phyloP scores from a whole-genome alignment of 441 rosid species.

The Sinapis alba region DNA sequence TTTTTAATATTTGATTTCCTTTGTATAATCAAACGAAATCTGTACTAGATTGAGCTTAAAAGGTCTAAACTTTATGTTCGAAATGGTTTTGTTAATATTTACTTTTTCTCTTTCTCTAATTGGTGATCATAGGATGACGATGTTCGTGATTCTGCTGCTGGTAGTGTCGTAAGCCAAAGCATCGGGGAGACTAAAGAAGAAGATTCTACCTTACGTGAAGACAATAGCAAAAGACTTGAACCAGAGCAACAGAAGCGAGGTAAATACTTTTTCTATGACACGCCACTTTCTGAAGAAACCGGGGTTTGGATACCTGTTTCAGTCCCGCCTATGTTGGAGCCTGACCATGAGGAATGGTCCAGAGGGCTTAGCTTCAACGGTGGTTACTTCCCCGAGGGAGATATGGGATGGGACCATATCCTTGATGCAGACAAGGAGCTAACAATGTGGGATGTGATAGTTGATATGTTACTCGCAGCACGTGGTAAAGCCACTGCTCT shows the following conservation, averaged over 20 bases:
- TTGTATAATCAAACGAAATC: background rate
- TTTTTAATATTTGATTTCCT: background rate
- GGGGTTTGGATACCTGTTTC: slow-evolving; percentile 98
- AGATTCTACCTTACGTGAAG: slow-evolving; percentile 26
- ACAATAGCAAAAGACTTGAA: slow-evolving; percentile 24
- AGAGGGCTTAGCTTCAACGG: slow-evolving; percentile 68
- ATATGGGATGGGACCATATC: slow-evolving; percentile 79
- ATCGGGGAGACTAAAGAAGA: slow-evolving; percentile 17
- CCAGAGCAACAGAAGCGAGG: slow-evolving; percentile 47
- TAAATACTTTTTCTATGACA: slow-evolving; percentile 77
- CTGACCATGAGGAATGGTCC: slow-evolving; percentile 67
- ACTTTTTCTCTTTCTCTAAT: background rate
- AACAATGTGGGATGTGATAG: slow-evolving; percentile 96
- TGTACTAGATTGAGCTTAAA: background rate
- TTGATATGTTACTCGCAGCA: slow-evolving; percentile 83
- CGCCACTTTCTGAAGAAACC: slow-evolving; percentile 80
- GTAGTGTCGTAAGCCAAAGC: background rate
- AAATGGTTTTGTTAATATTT: background rate
- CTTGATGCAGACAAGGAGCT: slow-evolving; percentile 70
- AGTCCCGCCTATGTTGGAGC: slow-evolving; percentile 86
- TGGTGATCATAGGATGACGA: slow-evolving; percentile 38
- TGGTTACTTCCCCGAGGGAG: slow-evolving; percentile 88
- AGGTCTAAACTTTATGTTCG: slow-evolving; percentile 1
- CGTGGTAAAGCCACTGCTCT: slow-evolving; percentile 81
- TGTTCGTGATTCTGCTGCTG: slow-evolving; percentile 14